A percentile compares a stretch with the other conserved stretches of the same genome.
phyloP scores from a whole-genome alignment of 345 rosid genomes.

The Sapria himalayana region DNA sequence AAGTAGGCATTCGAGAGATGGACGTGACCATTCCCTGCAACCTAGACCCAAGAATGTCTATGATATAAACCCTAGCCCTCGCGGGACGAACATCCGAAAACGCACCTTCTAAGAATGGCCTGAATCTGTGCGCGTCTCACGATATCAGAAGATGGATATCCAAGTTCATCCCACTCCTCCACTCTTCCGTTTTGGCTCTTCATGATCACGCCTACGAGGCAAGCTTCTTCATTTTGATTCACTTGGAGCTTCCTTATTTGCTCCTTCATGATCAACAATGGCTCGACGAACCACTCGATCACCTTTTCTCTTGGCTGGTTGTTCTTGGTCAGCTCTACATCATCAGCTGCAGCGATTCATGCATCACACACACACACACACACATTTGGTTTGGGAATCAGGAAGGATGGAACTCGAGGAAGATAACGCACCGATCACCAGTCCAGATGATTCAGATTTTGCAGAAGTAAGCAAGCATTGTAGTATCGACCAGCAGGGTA shows the following conservation, averaged over 20 bases:
- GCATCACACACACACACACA: too few relatives aligned
- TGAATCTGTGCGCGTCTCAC: conserved; percentile 67
- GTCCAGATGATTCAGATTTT: conserved; percentile 37
- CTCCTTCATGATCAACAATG: conserved; percentile 56
- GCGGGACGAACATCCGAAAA: not conserved
- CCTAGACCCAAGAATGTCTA: conserved; percentile 11
- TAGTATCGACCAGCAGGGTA: conserved; percentile 56
- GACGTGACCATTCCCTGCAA: conserved; percentile 61
- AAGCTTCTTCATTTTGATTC: conserved; percentile 31
- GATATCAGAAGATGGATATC: conserved; percentile 33
- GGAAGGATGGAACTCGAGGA: conserved; percentile 5
- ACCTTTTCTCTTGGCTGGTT: conserved; percentile 47
- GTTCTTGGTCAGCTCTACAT: conserved; percentile 33
- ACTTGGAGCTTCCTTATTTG: conserved; percentile 43
- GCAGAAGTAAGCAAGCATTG: conserved; percentile 56
- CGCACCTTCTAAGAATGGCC: conserved; percentile 58
- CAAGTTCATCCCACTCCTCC: conserved; percentile 43
- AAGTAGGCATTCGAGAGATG: conserved; percentile 53
- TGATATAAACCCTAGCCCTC: too few relatives aligned
- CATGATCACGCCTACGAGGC: conserved; percentile 31
- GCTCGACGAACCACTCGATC: conserved; percentile 55
- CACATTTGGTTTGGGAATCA: too few relatives aligned
- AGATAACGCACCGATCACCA: conserved; percentile 41
- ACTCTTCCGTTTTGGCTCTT: conserved; percentile 26
- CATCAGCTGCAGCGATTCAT: conserved; percentile 47